Conservation (phyloP, 441 rosid species). For the Metrosideros polymorpha region DNA sequence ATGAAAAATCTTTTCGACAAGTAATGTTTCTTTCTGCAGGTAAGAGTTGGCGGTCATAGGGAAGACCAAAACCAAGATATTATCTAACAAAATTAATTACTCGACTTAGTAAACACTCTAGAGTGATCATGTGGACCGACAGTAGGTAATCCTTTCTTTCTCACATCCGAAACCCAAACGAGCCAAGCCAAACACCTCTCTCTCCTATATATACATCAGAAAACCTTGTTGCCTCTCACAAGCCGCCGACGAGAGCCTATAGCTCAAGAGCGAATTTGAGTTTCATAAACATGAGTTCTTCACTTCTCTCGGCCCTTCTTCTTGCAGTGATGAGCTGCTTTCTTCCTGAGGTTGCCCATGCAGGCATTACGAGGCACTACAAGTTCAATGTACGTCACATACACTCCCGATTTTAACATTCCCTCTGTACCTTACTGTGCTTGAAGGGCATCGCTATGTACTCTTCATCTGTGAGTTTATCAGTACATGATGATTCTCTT, state of each 20-base stretch:
- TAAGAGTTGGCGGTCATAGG: neutral
- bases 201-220: conserved; percentile 14
- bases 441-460: neutral
- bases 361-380: conserved; percentile 34
- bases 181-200: neutral
- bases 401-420: neutral
- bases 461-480: neutral
- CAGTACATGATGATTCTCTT: neutral
- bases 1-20: neutral
- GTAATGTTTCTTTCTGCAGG: neutral
- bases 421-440: neutral
- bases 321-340: conserved; percentile 14
- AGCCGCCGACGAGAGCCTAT: neutral
- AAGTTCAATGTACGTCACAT: conserved; percentile 31
- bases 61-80: neutral
- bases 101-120: conserved; percentile 3
- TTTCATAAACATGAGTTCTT: conserved; percentile 4
- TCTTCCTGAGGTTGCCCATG: conserved; percentile 14
- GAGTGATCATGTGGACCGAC: neutral
- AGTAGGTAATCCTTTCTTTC: conserved; percentile 8
- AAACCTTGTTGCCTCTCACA: neutral
- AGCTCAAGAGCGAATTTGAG: neutral
- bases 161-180: conserved; percentile 4
- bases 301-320: conserved; percentile 10
- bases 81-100: neutral